Conservation (phyloP, 768 basidiomycete species). For the Thelephora ganbajun region DNA sequence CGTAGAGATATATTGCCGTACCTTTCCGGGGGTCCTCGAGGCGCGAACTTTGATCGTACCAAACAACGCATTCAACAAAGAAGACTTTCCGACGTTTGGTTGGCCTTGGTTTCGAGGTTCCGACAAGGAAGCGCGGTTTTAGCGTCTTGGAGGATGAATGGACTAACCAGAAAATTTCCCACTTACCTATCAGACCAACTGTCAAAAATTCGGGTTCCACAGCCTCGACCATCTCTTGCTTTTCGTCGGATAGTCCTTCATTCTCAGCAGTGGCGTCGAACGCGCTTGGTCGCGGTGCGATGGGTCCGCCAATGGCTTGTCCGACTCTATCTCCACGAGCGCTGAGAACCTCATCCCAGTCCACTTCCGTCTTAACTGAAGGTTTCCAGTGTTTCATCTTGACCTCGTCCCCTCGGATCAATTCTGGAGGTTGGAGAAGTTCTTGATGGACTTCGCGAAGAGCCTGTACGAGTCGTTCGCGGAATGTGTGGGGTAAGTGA, state of each 20-base stretch:
- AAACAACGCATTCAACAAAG: conserved; percentile 83
- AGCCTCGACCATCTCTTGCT: conserved; percentile 10
- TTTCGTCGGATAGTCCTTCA: conserved; percentile 6
- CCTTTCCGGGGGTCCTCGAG: conserved; percentile 81
- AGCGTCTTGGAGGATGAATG: no score
- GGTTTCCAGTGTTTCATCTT: conserved; percentile 51
- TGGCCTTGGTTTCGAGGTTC: conserved; percentile 39
- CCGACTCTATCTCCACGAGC: conserved; percentile 32
- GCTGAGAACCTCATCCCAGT: conserved; percentile 56
- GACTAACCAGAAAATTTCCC: background rate
- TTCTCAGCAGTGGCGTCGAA: conserved; percentile 9
- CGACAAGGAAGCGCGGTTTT: background rate
- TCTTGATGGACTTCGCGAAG: conserved; percentile 54
- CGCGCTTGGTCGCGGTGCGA: conserved; percentile 18
- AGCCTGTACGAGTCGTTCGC: conserved; percentile 47
- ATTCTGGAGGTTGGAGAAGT: conserved; percentile 53
- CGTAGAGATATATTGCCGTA: conserved; percentile 12
- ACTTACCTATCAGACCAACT: conserved; percentile 63
- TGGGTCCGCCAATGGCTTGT: conserved; percentile 26
- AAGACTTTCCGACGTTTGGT: conserved; percentile 94
- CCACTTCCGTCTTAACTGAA: conserved; percentile 44
- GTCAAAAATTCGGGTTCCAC: conserved; percentile 48
- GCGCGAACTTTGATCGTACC: conserved; percentile 66
- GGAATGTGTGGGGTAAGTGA: conserved; percentile 50
- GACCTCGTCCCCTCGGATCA: conserved; percentile 31